A percentile compares a stretch with the other conserved stretches of the same genome.
Conservation (phyloP, 345 rosid species). For the Hevea brasiliensis region DNA sequence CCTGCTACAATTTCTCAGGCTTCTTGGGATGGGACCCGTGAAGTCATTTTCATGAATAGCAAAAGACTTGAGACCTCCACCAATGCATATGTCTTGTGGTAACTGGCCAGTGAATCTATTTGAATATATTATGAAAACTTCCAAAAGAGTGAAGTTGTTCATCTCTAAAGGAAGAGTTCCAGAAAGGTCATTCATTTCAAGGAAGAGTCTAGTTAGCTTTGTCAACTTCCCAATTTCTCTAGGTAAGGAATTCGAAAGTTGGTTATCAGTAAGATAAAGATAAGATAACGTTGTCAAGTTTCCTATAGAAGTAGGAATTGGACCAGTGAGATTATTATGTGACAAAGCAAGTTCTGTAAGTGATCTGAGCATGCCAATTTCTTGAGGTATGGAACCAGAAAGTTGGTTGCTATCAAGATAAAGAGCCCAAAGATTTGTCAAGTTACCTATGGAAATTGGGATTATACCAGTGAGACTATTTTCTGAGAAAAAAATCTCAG, state of each 20-base stretch:
- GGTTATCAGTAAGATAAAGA: slow-evolving; percentile 5
- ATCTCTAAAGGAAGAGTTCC: too few species aligned
- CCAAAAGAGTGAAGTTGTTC: too few species aligned
- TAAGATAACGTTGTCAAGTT: background rate
- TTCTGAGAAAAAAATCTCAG: slow-evolving; percentile 9
- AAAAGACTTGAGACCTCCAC: too few species aligned
- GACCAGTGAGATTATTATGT: slow-evolving; percentile 4
- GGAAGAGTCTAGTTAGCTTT: too few species aligned
- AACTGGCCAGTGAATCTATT: too few species aligned
- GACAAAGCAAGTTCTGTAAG: slow-evolving; percentile 17
- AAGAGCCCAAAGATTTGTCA: slow-evolving; percentile 7
- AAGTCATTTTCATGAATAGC: too few species aligned
- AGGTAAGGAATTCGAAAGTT: background rate
- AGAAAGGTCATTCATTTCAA: too few species aligned
- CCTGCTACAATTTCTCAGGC: too few species aligned
- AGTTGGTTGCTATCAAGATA: slow-evolving; percentile 1
- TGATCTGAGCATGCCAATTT: slow-evolving; percentile 7
- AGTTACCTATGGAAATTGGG: slow-evolving; percentile 27
- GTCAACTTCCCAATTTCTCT: background rate
- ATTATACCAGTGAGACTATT: slow-evolving; percentile 32
- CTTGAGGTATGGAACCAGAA: slow-evolving; percentile 10
- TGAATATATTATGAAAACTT: too few species aligned
- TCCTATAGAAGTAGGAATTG: slow-evolving; percentile 6
- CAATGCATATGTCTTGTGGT: too few species aligned
- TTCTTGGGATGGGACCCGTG: too few species aligned